phyloP scores from a whole-genome alignment of 2,329 filamentous ascomycete species.

The Fusarium oligoseptatum region DNA sequence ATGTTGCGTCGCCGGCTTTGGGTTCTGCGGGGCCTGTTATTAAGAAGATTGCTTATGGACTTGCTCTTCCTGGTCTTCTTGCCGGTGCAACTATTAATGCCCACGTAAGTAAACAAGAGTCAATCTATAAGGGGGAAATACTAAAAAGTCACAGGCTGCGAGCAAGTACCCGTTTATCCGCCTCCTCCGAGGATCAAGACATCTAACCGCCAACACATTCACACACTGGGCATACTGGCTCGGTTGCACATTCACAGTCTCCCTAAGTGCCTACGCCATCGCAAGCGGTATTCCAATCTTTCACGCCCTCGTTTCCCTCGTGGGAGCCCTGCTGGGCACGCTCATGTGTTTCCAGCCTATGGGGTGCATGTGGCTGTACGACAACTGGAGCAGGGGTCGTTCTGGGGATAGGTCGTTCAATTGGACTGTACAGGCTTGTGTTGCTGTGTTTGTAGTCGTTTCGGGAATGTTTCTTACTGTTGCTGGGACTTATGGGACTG shows the following conservation, averaged over 20 bases:
- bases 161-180: constrained; percentile 37
- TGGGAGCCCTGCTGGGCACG: constrained; percentile 48
- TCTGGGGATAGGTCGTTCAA: not conserved
- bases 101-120: constrained; percentile 30
- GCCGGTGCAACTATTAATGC: constrained; percentile 45
- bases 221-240: constrained; percentile 51
- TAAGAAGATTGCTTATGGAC: constrained; percentile 61
- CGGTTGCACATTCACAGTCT: constrained; percentile 44
- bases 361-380: constrained; percentile 48
- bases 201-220: constrained; percentile 46
- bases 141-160: not conserved
- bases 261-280: constrained; percentile 48
- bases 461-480: constrained; percentile 56
- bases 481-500: constrained; percentile 59
- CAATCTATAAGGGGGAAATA: not conserved
- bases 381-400: constrained; percentile 43
- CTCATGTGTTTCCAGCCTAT: constrained; percentile 49
- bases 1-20: constrained; percentile 61
- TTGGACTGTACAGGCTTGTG: constrained; percentile 33
- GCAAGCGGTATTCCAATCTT: constrained; percentile 44
- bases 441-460: constrained; percentile 24
- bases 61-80: constrained; percentile 49
- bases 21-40: constrained; percentile 58
- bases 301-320: constrained; percentile 44
- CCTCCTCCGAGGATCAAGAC: constrained; percentile 47